Conservation (phyloP, 2,329 filamentous ascomycete genomes). For the Coniochaeta ligniaria region DNA sequence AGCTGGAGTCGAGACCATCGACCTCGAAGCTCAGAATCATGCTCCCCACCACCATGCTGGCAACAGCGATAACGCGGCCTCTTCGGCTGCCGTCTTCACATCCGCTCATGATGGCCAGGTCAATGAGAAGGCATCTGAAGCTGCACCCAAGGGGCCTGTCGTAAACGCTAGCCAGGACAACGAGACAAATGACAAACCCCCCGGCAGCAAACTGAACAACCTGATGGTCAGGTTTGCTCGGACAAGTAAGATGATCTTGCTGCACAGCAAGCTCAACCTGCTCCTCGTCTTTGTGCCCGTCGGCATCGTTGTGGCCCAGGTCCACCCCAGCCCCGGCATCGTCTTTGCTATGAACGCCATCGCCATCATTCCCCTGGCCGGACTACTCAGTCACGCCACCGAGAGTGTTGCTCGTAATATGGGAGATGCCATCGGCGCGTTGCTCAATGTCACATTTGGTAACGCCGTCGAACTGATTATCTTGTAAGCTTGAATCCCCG, state of each 20-base stretch:
- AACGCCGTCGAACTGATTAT: conserved; percentile 58
- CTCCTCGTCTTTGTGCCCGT: conserved; percentile 65
- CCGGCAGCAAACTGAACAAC: conserved; percentile 8
- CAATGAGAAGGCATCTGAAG: not conserved
- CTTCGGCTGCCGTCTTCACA: not conserved
- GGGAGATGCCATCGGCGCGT: conserved; percentile 50
- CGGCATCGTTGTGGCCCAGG: conserved; percentile 49
- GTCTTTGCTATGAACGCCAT: conserved; percentile 58
- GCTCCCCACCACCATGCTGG: not conserved
- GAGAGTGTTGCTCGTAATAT: conserved; percentile 50
- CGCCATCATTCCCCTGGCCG: conserved; percentile 52
- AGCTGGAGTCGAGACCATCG: not conserved
- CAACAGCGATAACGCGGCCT: not conserved
- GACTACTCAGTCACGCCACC: conserved; percentile 50
- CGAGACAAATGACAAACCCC: not conserved
- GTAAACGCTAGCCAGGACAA: not conserved
- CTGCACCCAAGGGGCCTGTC: conserved; percentile 1
- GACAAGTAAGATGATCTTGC: conserved; percentile 43
- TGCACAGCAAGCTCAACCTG: conserved; percentile 58
- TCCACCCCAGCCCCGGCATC: conserved; percentile 24
- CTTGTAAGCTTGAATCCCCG: conserved; percentile 21
- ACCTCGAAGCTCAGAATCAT: not conserved
- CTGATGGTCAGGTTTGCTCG: conserved; percentile 30
- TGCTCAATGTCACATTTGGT: conserved; percentile 56
- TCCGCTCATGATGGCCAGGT: not conserved